phyloP scores from a whole-genome alignment of 495 filamentous ascomycete genomes.

The Hypoxylon rickii region DNA sequence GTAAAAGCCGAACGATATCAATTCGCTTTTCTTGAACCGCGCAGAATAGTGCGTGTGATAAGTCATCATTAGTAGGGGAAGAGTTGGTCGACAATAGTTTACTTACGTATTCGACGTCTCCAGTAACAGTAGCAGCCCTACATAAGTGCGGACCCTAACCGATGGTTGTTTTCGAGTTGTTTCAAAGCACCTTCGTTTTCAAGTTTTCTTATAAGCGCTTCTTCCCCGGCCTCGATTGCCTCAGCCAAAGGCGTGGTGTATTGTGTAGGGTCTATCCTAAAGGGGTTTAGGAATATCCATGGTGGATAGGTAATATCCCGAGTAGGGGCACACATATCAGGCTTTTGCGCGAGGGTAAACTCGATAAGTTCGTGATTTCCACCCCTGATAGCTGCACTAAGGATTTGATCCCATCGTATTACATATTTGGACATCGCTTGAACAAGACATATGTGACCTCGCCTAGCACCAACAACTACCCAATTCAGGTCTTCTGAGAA shows the following conservation, averaged over 20 bases:
- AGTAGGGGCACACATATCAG: background rate
- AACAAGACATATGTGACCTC: constrained; percentile 11
- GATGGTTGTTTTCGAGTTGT: background rate
- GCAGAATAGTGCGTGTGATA: background rate
- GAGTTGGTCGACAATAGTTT: background rate
- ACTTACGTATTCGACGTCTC: constrained; percentile 2
- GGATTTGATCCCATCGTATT: background rate
- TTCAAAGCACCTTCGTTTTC: constrained; percentile 12
- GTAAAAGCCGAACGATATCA: constrained; percentile 1
- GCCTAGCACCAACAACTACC: background rate
- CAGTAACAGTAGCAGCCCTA: constrained; percentile 4
- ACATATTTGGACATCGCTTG: constrained; percentile 2
- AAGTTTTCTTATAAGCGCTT: background rate
- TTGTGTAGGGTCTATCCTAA: background rate
- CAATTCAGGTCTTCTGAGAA: background rate
- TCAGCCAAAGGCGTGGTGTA: constrained; percentile 10
- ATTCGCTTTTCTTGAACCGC: background rate
- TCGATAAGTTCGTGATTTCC: constrained; percentile 12
- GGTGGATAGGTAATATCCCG: background rate
- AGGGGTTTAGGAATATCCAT: background rate
- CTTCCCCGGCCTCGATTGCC: constrained; percentile 3
- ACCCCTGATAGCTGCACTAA: constrained; percentile 15
- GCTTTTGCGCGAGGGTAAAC: constrained; percentile 11
- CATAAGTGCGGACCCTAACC: background rate
- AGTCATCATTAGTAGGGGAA: background rate